Evolutionary conservation across 164 flowering plant species (phyloP).

Genomic region (Nelumbo lutea): DNA sequence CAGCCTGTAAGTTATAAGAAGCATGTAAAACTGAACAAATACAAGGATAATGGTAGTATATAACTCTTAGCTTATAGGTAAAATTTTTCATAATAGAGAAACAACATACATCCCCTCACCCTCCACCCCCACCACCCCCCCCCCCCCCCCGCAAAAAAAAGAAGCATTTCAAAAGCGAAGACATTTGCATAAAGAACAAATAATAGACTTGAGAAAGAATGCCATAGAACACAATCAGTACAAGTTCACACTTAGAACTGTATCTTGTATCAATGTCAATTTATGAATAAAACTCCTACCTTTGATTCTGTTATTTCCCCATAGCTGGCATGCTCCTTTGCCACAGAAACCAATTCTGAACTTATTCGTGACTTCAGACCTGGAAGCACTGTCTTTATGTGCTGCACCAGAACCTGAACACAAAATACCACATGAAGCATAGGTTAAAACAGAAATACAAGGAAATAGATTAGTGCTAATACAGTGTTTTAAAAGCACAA

Average conservation of each 20-base stretch:
- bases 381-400: slow-evolving; percentile 79
- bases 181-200: background rate
- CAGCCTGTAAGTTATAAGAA: slow-evolving; percentile 48
- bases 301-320: slow-evolving; percentile 95
- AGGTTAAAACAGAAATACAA: slow-evolving; percentile 3
- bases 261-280: background rate
- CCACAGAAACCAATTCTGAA: slow-evolving; percentile 67
- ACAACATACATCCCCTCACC: background rate
- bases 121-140: background rate
- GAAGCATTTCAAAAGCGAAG: background rate
- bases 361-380: slow-evolving; percentile 80
- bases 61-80: no score
- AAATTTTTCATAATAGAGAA: background rate
- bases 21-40: slow-evolving; percentile 2
- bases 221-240: background rate
- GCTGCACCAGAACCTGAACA: slow-evolving; percentile 82
- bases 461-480: background rate
- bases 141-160: no score
- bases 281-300: slow-evolving; percentile 32
- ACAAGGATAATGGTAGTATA: background rate
- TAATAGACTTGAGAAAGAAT: background rate
- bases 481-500: no score
- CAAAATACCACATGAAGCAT: slow-evolving; percentile 4
- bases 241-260: background rate
- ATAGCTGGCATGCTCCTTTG: slow-evolving; percentile 93